These are phyloP conservation scores for Neonectria coccinea DNA, from an alignment of 2,329 filamentous ascomycete species.

Conservation along the genomic window DNA sequence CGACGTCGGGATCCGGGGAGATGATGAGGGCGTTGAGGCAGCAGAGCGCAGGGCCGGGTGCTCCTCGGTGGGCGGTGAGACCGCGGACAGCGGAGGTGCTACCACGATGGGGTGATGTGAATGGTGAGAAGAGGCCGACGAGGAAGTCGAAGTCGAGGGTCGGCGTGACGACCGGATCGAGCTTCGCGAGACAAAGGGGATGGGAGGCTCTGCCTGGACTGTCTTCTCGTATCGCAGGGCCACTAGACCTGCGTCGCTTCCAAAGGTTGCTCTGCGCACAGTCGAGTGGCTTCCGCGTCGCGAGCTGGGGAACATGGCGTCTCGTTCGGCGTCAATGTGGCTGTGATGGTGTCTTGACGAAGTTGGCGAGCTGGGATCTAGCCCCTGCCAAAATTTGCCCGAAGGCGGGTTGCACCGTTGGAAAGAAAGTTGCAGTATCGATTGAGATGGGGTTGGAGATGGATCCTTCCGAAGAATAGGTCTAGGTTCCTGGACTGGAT, in stretches of 20 bases:
- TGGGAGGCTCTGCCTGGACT: constrained; percentile 67
- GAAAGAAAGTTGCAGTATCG: not conserved
- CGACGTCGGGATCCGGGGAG: constrained; percentile 41
- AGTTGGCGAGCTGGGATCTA: constrained; percentile 22
- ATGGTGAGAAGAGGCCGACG: constrained; percentile 26
- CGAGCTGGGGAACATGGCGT: constrained; percentile 55
- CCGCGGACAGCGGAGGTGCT: constrained; percentile 45
- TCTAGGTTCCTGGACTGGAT: not conserved
- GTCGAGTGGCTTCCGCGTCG: constrained; percentile 56
- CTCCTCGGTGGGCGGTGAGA: constrained; percentile 62
- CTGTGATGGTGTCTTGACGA: constrained; percentile 19
- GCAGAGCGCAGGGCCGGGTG: constrained; percentile 63
- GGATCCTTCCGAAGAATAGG: not conserved
- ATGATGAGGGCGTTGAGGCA: constrained; percentile 31
- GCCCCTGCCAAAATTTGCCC: constrained; percentile 24
- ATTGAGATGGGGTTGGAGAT: constrained; percentile 1
- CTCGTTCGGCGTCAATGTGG: constrained; percentile 21
- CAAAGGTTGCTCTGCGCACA: constrained; percentile 51
- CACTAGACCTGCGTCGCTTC: constrained; percentile 64
- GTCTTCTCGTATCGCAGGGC: constrained; percentile 72
- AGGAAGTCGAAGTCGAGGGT: constrained; percentile 39
- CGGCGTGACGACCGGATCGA: constrained; percentile 49
- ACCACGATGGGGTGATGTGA: constrained; percentile 46
- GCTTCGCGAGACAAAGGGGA: constrained; percentile 62
- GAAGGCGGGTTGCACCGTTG: constrained; percentile 13